Percentiles rank a stretch among this genome's conserved stretches.
These are phyloP conservation scores for Rhynchosporium secalis DNA, from an alignment of 2,329 filamentous ascomycete species.

Conservation along the genomic window DNA sequence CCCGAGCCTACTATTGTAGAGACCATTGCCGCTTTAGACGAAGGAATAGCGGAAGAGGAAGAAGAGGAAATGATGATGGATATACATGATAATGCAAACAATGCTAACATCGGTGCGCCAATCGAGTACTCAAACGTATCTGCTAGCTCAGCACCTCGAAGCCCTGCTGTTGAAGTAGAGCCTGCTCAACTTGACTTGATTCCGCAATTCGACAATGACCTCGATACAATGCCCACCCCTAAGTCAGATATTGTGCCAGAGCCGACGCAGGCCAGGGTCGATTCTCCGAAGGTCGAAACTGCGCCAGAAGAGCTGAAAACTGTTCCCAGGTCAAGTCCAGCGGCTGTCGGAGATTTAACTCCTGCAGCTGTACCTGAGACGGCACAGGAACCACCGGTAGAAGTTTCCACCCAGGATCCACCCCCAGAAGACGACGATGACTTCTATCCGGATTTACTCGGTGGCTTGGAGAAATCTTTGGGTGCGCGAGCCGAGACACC, in stretches of 20 bases:
- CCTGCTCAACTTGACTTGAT: background rate
- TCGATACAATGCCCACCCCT: background rate
- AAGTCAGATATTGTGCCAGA: background rate
- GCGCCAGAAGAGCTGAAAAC: background rate
- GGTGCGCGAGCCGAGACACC: conserved; percentile 15
- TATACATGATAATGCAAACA: conserved; percentile 25
- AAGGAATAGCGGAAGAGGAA: conserved; percentile 30
- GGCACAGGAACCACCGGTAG: background rate
- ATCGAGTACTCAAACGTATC: background rate
- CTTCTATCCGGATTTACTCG: conserved; percentile 34
- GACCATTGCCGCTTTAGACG: conserved; percentile 18
- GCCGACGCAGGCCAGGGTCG: background rate
- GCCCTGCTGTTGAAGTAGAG: conserved; percentile 2
- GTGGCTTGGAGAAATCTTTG: conserved; percentile 35
- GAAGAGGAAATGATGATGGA: conserved; percentile 37
- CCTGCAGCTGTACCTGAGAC: background rate
- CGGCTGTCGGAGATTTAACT: background rate
- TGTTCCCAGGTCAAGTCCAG: background rate
- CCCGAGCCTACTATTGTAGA: conserved; percentile 27
- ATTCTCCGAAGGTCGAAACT: background rate
- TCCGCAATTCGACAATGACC: background rate
- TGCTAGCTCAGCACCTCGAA: background rate
- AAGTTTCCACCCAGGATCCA: background rate
- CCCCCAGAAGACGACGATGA: conserved; percentile 28
- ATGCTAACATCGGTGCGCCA: background rate